Percentiles rank a stretch among this genome's conserved stretches.
These are phyloP conservation scores for Coleophoma eucalyptorum DNA, from an alignment of 2,329 filamentous ascomycete species.

Conservation along the genomic window DNA sequence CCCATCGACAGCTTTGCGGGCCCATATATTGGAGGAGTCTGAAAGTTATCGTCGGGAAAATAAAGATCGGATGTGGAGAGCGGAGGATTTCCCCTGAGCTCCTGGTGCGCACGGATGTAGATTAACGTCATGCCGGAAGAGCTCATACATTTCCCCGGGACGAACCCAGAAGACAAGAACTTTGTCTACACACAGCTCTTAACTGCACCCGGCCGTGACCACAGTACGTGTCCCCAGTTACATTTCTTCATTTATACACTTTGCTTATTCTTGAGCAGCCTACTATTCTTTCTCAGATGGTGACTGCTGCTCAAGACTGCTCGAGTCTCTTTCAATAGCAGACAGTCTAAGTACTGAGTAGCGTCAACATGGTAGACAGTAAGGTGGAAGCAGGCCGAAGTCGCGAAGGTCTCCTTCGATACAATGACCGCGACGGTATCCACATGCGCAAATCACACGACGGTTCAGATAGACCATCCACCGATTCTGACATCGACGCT, in stretches of 20 bases:
- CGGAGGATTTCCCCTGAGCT: too few relatives aligned
- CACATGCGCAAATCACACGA: conserved; percentile 27
- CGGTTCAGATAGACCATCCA: conserved; percentile 27
- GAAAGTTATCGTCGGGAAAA: too few relatives aligned
- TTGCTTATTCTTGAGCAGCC: background rate
- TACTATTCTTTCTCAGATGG: background rate
- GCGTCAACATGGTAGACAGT: conserved; percentile 14
- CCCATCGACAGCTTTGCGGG: too few relatives aligned
- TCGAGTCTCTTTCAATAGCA: too few relatives aligned
- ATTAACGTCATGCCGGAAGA: background rate
- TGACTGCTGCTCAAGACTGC: background rate
- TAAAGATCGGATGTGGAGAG: too few relatives aligned
- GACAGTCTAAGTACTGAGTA: background rate
- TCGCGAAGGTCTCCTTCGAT: conserved; percentile 24
- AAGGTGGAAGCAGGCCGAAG: conserved; percentile 18
- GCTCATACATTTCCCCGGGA: background rate
- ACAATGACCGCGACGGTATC: conserved; percentile 11
- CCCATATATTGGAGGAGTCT: too few relatives aligned
- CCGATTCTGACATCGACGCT: conserved; percentile 35
- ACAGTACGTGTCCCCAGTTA: background rate
- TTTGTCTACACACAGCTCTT: background rate
- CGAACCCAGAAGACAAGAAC: background rate
- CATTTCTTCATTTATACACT: background rate
- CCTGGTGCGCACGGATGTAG: too few relatives aligned
- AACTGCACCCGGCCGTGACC: background rate